Base-by-base conservation (phyloP, 192 early-diverging fungal species). In the Geranomyces michiganensis region DNA sequence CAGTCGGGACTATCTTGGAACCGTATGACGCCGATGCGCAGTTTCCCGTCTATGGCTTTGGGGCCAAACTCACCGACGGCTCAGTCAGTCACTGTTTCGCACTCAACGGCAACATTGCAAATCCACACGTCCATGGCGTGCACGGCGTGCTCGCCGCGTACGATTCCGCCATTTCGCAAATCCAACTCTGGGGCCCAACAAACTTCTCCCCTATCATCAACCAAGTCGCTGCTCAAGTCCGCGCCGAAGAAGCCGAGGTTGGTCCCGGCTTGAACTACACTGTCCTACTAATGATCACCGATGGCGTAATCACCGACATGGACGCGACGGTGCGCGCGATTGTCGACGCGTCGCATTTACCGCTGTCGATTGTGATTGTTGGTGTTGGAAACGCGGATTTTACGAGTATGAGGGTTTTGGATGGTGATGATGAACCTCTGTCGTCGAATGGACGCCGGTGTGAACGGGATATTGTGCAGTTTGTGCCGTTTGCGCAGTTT, bases 31-130 rank as follows among this genome's bases (percentile, higher is more conserved):
- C 78, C 8, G 82, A 87, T 62, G 78, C 77, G 45, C 69, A 41
- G 66, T 81, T 84, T 56, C 82, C 85, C 53, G 80, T 75, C 1
- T 87, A 77, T 66, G 86, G 86, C 55, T 87, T 87, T 72, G 86
- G 86, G n/a, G 85, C 80, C 0, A 76, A 78, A 43, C 55, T 83
- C 15, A 44, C 71, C 22, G 77, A 76, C 6, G 62, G 49, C 22
- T 64, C 58, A 14, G 67, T 86, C 48, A 80, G 75, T 15, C 85
- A 87, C 30, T 77, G 72, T 15, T 81, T 82, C 62, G 72, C 82
- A 21, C 56, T 87, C 13, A 87, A 68, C 51, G 66, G 66, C 17
- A 56, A 68, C 58, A 19, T 31, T 17, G 30, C 4, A 32, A 8
- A 87, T 77, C 86, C 86, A 6, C 76, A 86, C 19, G 86, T 87